Conservation (phyloP, 2,329 filamentous ascomycete species). For the Ramichloridium luteum region DNA sequence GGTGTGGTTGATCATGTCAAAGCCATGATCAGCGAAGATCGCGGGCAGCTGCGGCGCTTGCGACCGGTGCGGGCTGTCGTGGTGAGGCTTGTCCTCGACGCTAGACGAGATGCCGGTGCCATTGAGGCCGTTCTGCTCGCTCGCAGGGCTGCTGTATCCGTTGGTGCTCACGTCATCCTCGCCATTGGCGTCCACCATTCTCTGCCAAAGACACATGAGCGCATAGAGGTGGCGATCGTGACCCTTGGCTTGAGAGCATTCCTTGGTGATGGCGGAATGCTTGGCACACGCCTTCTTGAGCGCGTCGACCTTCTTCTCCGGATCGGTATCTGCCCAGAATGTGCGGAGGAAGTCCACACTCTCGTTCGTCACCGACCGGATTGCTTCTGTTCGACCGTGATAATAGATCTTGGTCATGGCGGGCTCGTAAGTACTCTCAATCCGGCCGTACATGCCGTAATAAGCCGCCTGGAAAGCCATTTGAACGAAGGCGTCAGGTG, state of each 20-base stretch:
- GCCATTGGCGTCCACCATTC: constrained; percentile 63
- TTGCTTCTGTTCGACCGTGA: constrained; percentile 88
- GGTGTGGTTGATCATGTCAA: constrained; percentile 91
- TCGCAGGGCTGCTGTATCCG: constrained; percentile 41
- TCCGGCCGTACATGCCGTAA: constrained; percentile 85
- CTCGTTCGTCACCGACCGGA: constrained; percentile 73
- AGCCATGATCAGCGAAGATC: constrained; percentile 78
- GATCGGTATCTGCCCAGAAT: constrained; percentile 86
- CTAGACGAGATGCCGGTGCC: constrained; percentile 44
- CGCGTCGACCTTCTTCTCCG: constrained; percentile 72
- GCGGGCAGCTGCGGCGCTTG: constrained; percentile 49
- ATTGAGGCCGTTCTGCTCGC: constrained; percentile 23
- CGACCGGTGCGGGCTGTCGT: constrained; percentile 38
- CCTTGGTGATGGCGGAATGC: constrained; percentile 66
- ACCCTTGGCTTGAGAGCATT: constrained; percentile 80
- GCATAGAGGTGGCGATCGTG: constrained; percentile 91
- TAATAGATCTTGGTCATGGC: constrained; percentile 95
- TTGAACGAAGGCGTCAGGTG: constrained; percentile 92
- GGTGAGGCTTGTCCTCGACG: constrained; percentile 34
- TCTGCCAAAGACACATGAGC: constrained; percentile 88
- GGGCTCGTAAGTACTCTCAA: constrained; percentile 93
- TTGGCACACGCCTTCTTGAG: constrained; percentile 72
- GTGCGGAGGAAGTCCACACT: constrained; percentile 80
- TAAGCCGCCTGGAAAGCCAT: constrained; percentile 99
- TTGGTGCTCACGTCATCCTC: constrained; percentile 47